These are phyloP conservation scores for Diaporthe australafricana DNA, from an alignment of 2,329 filamentous ascomycete genomes.

Conservation along the genomic window DNA sequence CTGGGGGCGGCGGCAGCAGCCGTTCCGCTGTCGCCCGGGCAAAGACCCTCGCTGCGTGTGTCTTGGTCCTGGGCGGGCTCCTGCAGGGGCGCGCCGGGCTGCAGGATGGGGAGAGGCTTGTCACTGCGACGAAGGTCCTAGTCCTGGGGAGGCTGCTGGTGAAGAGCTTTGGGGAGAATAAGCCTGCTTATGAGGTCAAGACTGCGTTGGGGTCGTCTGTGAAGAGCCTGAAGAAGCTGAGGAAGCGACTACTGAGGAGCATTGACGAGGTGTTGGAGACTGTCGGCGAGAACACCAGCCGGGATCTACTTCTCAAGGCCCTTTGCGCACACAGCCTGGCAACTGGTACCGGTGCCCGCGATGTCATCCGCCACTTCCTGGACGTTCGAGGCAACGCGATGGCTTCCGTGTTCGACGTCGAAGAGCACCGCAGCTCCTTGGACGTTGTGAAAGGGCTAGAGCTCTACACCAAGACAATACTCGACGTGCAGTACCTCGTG, in stretches of 20 bases:
- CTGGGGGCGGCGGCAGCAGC: constrained; percentile 42
- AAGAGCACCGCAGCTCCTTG: constrained; percentile 54
- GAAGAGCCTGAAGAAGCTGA: constrained; percentile 71
- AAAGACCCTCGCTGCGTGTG: constrained; percentile 64
- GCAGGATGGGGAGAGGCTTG: constrained; percentile 60
- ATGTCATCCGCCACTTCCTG: constrained; percentile 84
- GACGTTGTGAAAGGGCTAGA: constrained; percentile 74
- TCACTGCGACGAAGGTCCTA: constrained; percentile 76
- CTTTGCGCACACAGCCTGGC: constrained; percentile 86
- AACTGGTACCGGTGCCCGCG: constrained; percentile 82
- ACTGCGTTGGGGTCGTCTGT: constrained; percentile 68
- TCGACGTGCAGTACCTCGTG: constrained; percentile 81
- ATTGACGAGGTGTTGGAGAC: constrained; percentile 77
- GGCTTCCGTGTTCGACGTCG: constrained; percentile 66
- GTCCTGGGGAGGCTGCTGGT: constrained; percentile 81
- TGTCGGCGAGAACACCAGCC: constrained; percentile 63
- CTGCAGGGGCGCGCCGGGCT: constrained; percentile 54
- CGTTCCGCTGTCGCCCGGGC: constrained; percentile 53
- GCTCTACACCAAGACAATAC: constrained; percentile 81
- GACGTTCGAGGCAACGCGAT: constrained; percentile 78
- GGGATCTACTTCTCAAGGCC: constrained; percentile 73
- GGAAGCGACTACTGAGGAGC: constrained; percentile 72
- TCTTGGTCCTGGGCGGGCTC: constrained; percentile 60
- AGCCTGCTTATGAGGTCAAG: constrained; percentile 47
- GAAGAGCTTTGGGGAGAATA: constrained; percentile 73